Evolutionary conservation across 805 yeast species (phyloP), one percentile per base, ranked within the genome.

Genomic region (Priceomyces haplophilus): DNA sequence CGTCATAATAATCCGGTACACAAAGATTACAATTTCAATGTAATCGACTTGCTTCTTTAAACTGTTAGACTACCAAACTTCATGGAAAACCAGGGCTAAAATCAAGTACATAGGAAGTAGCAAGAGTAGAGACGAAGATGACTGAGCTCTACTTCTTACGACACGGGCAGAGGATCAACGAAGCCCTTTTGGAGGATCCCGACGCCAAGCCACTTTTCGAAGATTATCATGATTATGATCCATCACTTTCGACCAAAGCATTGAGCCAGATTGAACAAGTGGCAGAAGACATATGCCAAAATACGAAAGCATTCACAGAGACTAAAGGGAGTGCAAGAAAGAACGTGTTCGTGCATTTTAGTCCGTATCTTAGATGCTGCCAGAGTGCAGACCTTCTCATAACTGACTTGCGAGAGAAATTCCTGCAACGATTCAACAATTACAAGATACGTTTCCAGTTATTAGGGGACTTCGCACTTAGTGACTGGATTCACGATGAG

Each of bases 401-500:
- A 34, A 54, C 67, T 13, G 52, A 58, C 23, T 45, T 70, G 37
- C 61, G 56, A 44, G 41, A 46, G 19, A 35, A 42, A 33, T 40
- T 65, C n/a, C 54, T 45, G 27, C 49, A 44, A 7, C 43, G 43
- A 42, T 59, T 44, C 41, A 70, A 67, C 12, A 48, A 58, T 36
- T 59, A 56, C 40, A 65, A 62, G 48, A 42, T 65, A 20, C 45
- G 67, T 43, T 67, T 62, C 52, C 75, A 65, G 45, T 55, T 70
- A 21, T 51, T 69, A 40, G 69, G 74, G 8, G 76, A 70, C 48
- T 70, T 70, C 60, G 76, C 75, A 10, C 51, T 70, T 13, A 61
- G 69, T 34, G 76, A 70, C 47, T 70, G 76, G 76, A 58, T 70
- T 48, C 76, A 70, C 45, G 75, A 70, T 38, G 59, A 61, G 29